Evolutionary conservation across 2,329 filamentous ascomycete species (phyloP).

Genomic region (Talaromyces sp.): DNA sequence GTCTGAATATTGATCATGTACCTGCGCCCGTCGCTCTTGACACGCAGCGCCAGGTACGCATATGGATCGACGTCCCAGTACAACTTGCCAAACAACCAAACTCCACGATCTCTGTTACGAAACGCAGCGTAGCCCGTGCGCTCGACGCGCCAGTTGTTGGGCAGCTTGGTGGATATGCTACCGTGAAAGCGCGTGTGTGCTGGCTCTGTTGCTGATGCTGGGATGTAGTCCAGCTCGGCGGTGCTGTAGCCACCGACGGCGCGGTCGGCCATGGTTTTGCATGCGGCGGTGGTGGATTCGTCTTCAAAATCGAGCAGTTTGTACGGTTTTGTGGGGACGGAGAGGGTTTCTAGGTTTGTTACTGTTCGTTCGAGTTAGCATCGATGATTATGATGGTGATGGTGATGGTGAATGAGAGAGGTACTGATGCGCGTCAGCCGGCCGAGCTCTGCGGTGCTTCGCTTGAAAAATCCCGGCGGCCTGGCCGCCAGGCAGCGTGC

Average conservation of each 20-base stretch:
- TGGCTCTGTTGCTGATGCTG: slow-evolving; percentile 40
- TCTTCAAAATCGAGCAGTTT: slow-evolving; percentile 39
- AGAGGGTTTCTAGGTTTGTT: slow-evolving; percentile 36
- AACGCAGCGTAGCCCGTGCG: slow-evolving; percentile 78
- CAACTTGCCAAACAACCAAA: slow-evolving; percentile 79
- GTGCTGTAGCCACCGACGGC: slow-evolving; percentile 84
- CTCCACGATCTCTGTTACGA: slow-evolving; percentile 70
- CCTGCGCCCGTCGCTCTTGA: slow-evolving; percentile 85
- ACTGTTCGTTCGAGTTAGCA: slow-evolving; percentile 21
- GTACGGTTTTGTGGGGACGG: slow-evolving; percentile 35
- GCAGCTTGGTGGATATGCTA: slow-evolving; percentile 79
- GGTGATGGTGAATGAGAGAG: slow-evolving; percentile 10
- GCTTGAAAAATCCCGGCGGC: slow-evolving; percentile 50
- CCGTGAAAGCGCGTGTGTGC: slow-evolving; percentile 81
- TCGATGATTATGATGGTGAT: not conserved
- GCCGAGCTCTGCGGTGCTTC: slow-evolving; percentile 57
- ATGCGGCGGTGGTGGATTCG: slow-evolving; percentile 27
- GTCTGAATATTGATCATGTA: slow-evolving; percentile 97
- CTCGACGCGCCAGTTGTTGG: slow-evolving; percentile 52
- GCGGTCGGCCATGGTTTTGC: slow-evolving; percentile 78
- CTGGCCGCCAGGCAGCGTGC: slow-evolving; percentile 34
- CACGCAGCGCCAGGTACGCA: slow-evolving; percentile 75
- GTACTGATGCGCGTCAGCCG: slow-evolving; percentile 53
- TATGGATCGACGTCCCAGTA: slow-evolving; percentile 91
- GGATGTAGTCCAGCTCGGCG: slow-evolving; percentile 64